Percentiles rank a stretch among this genome's conserved stretches.
These are phyloP conservation scores for Lantana camara DNA, from an alignment of 257 asterid species.

Conservation along the genomic window DNA sequence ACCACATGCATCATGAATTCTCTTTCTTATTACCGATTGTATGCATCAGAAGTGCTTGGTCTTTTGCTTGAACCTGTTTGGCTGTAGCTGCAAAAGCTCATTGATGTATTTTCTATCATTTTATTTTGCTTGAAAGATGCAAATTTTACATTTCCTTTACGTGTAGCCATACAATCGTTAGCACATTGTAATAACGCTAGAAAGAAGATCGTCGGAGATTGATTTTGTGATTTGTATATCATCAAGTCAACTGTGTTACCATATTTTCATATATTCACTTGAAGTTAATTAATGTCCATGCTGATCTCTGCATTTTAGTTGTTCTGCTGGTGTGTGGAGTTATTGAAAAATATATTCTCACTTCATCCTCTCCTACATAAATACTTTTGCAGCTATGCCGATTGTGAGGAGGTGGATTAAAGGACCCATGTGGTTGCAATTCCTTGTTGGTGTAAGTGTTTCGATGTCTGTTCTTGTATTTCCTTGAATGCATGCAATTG, in stretches of 20 bases:
- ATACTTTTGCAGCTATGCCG: slow-evolving; percentile 74
- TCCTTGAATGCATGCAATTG: slow-evolving; percentile 2
- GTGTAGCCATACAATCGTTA: background rate
- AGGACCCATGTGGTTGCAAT: slow-evolving; percentile 95
- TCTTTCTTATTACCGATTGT: background rate
- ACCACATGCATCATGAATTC: background rate
- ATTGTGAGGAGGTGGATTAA: slow-evolving; percentile 67
- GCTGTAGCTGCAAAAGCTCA: background rate
- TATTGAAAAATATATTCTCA: background rate
- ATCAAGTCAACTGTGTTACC: background rate
- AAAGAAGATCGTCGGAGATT: background rate
- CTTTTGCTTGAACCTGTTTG: background rate
- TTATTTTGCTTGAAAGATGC: background rate
- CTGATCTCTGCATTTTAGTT: background rate
- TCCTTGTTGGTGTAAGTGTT: slow-evolving; percentile 81
- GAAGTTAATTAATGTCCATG: background rate
- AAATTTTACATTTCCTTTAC: background rate
- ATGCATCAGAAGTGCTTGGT: background rate
- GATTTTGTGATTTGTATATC: background rate
- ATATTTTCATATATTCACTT: slow-evolving; percentile 7
- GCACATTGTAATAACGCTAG: background rate
- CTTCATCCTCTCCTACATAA: background rate
- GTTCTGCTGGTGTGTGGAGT: background rate
- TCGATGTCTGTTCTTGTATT: background rate
- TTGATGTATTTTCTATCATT: slow-evolving; percentile 7